A percentile compares a stretch with the other conserved stretches of the same genome.
Conservation (phyloP, 2,329 filamentous ascomycete species). For the Diplocarpon mali region DNA sequence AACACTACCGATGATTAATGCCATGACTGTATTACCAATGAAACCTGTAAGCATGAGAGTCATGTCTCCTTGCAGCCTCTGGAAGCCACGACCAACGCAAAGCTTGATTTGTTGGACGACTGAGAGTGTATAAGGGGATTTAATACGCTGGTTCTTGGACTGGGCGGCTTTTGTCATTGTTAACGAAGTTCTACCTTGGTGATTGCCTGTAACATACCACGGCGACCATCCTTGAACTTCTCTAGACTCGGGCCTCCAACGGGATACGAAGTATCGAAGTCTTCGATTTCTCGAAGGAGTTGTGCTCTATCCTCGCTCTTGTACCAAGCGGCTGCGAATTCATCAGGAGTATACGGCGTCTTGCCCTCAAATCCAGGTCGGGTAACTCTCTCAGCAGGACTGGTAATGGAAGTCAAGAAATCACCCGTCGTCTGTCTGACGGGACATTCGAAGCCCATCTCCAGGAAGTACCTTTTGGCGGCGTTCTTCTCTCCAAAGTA, state of each 20-base stretch:
- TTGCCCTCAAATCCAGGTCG: constrained; percentile 45
- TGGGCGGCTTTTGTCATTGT: constrained; percentile 12
- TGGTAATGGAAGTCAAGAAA: constrained; percentile 67
- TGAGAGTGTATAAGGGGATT: constrained; percentile 76
- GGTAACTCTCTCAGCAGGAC: constrained; percentile 44
- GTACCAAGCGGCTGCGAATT: constrained; percentile 42
- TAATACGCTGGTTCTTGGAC: constrained; percentile 24
- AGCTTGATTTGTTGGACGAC: constrained; percentile 64
- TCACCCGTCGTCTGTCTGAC: constrained; percentile 45
- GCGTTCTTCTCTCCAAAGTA: constrained; percentile 55
- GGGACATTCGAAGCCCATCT: constrained; percentile 63
- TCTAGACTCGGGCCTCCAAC: constrained; percentile 24
- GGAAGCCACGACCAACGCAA: constrained; percentile 72
- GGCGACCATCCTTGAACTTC: constrained; percentile 33
- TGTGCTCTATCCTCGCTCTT: constrained; percentile 34
- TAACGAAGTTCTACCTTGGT: not conserved
- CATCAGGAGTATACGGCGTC: constrained; percentile 41
- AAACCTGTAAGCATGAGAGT: constrained; percentile 47
- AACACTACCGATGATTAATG: constrained; percentile 51
- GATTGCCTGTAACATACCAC: constrained; percentile 4
- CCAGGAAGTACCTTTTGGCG: constrained; percentile 57
- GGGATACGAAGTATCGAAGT: constrained; percentile 36
- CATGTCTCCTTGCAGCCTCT: constrained; percentile 65
- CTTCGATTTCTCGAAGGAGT: constrained; percentile 37
- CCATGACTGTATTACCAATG: constrained; percentile 34